phyloP scores from a whole-genome alignment of 1,139 yeast species.

The Saccharomyces uvarum region DNA sequence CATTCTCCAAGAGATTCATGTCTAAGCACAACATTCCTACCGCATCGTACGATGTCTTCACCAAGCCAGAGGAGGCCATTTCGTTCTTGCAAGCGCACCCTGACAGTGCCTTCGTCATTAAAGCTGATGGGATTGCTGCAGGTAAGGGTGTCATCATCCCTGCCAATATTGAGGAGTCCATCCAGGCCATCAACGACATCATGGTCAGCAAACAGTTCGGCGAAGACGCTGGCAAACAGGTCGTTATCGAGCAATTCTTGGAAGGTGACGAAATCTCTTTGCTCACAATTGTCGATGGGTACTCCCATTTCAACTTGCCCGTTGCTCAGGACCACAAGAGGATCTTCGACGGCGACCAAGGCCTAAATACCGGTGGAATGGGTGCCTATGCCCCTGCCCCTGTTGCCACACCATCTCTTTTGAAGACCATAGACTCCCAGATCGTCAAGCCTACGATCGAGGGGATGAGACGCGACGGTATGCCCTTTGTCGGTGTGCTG shows the following conservation, averaged over 20 bases:
- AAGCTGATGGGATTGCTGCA: slow-evolving; percentile 97
- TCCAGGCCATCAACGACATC: slow-evolving; percentile 72
- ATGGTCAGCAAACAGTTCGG: slow-evolving; percentile 92
- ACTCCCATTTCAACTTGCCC: slow-evolving; percentile 82
- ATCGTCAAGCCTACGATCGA: slow-evolving; percentile 87
- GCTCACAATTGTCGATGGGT: slow-evolving; percentile 89
- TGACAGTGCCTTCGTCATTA: slow-evolving; percentile 77
- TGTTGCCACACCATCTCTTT: slow-evolving; percentile 70
- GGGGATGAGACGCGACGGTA: slow-evolving; percentile 94
- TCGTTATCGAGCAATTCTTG: slow-evolving; percentile 90
- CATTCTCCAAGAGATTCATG: slow-evolving; percentile 92
- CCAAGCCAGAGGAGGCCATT: slow-evolving; percentile 65
- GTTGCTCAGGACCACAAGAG: slow-evolving; percentile 98
- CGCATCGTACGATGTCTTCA: slow-evolving; percentile 79
- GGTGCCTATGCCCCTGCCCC: slow-evolving; percentile 99
- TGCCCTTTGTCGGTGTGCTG: slow-evolving; percentile 90
- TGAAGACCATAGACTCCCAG: slow-evolving; percentile 59
- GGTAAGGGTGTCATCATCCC: slow-evolving; percentile 98
- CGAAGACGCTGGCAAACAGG: slow-evolving; percentile 79
- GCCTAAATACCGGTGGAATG: slow-evolving; percentile 98
- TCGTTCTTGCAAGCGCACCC: slow-evolving; percentile 51
- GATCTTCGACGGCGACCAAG: slow-evolving; percentile 85
- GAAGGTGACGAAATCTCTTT: slow-evolving; percentile 97
- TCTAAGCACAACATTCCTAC: slow-evolving; percentile 87
- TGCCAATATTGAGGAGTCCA: slow-evolving; percentile 72